These are phyloP conservation scores for Trichoderma cornu-damae DNA, from an alignment of 2,329 filamentous ascomycete species.

Conservation along the genomic window DNA sequence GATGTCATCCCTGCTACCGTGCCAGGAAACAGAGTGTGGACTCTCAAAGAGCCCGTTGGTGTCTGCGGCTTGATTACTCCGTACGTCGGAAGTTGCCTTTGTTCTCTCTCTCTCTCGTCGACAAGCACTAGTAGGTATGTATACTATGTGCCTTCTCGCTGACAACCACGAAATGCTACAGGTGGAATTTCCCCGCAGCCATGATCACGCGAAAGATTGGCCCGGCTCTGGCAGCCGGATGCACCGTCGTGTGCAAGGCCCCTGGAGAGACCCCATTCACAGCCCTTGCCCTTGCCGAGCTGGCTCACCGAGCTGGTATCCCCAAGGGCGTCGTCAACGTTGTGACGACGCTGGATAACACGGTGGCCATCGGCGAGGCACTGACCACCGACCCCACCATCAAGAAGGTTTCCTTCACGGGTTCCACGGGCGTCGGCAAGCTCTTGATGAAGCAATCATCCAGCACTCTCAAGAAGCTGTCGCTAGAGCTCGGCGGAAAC, in stretches of 20 bases:
- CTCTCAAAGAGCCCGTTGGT: conserved; percentile 19
- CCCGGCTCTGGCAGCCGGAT: conserved; percentile 83
- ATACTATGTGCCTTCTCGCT: too few relatives aligned
- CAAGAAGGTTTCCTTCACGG: conserved; percentile 92
- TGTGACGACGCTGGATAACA: conserved; percentile 74
- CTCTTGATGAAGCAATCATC: conserved; percentile 86
- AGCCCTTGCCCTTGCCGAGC: conserved; percentile 78
- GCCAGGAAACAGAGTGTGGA: conserved; percentile 39
- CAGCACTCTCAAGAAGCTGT: conserved; percentile 74
- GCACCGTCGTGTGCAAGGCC: conserved; percentile 87
- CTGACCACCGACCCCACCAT: conserved; percentile 73
- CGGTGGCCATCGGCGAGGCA: conserved; percentile 65
- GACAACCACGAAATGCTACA: conserved; percentile 56
- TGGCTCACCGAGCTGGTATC: conserved; percentile 80
- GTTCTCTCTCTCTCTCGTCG: too few relatives aligned
- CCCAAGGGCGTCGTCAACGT: conserved; percentile 89
- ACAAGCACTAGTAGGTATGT: too few relatives aligned
- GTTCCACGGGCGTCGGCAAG: conserved; percentile 64
- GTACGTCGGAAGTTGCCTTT: conserved; percentile 68
- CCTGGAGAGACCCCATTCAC: conserved; percentile 92
- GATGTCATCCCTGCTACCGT: conserved; percentile 67
- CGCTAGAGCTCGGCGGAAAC: conserved; percentile 90
- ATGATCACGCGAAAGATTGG: conserved; percentile 70
- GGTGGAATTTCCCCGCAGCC: conserved; percentile 78
- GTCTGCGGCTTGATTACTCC: conserved; percentile 51